Evolutionary conservation across 2,329 filamentous ascomycete genomes (phyloP).

Genomic region (Arthrobotrys entomopaga): DNA sequence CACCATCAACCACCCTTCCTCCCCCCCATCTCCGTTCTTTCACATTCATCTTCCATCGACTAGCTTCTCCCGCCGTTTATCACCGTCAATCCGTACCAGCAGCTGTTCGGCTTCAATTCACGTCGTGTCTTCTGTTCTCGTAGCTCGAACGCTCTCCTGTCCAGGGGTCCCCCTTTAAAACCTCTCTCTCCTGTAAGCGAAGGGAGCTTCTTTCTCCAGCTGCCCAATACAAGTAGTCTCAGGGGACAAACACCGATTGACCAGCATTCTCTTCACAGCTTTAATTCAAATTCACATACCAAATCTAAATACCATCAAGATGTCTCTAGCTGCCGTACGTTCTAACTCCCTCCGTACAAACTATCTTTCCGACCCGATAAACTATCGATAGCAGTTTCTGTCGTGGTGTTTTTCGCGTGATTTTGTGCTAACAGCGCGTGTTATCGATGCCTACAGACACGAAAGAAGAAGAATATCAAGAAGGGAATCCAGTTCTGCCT

Average conservation of each 20-base stretch:
- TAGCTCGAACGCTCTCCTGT: neutral
- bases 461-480: constrained; percentile 99
- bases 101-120: constrained; percentile 30
- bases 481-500: constrained; percentile 99
- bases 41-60: constrained; percentile 30
- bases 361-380: constrained; percentile 32
- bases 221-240: constrained; percentile 31
- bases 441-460: constrained; percentile 78
- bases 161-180: constrained; percentile 3
- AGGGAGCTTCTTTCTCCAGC: constrained; percentile 23
- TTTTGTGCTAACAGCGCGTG: constrained; percentile 55
- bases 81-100: constrained; percentile 19
- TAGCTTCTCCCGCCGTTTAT: constrained; percentile 19
- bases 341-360: constrained; percentile 55
- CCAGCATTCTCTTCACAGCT: constrained; percentile 23
- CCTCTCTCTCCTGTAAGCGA: constrained; percentile 53
- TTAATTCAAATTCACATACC: constrained; percentile 10
- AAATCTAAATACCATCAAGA: constrained; percentile 43
- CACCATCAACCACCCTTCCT: constrained; percentile 32
- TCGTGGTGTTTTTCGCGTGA: constrained; percentile 58
- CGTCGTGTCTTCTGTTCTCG: constrained; percentile 56
- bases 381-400: constrained; percentile 56
- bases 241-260: constrained; percentile 48
- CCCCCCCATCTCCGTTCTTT: neutral
- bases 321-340: constrained; percentile 56